Percentiles rank a stretch among this genome's conserved stretches.
These are phyloP conservation scores for Arthrobotrys entomopaga DNA, from an alignment of 2,329 filamentous ascomycete genomes.

Conservation along the genomic window DNA sequence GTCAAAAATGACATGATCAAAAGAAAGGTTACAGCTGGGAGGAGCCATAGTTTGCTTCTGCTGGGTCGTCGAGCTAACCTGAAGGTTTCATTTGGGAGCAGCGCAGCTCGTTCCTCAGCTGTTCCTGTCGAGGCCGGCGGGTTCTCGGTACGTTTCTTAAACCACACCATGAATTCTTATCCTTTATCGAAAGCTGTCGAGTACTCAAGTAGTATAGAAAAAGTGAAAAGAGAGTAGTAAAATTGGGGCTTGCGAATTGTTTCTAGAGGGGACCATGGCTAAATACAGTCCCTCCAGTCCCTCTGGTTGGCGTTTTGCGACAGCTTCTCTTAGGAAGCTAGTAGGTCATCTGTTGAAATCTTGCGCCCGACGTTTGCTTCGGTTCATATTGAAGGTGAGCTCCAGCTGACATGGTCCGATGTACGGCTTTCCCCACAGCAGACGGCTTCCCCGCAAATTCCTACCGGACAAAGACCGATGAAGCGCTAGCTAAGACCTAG, in stretches of 20 bases:
- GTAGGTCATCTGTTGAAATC: slow-evolving; percentile 27
- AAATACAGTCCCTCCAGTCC: slow-evolving; percentile 6
- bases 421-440: slow-evolving; percentile 13
- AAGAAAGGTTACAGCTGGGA: slow-evolving; percentile 40
- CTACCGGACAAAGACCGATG: slow-evolving; percentile 36
- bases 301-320: background rate
- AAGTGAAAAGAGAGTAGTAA: background rate
- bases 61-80: slow-evolving; percentile 37
- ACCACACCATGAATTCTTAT: slow-evolving; percentile 23
- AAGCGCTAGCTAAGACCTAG: background rate
- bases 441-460: slow-evolving; percentile 31
- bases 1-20: slow-evolving; percentile 47
- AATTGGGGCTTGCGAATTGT: slow-evolving; percentile 26
- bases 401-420: slow-evolving; percentile 40
- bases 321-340: background rate
- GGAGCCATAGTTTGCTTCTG: slow-evolving; percentile 38
- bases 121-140: background rate
- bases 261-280: slow-evolving; percentile 24
- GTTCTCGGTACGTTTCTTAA: background rate
- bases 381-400: background rate
- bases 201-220: background rate
- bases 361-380: background rate
- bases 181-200: background rate
- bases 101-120: slow-evolving; percentile 18
- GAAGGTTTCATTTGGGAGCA: slow-evolving; percentile 42